Conservation (phyloP, 306 rosid species). For the Quercus bicolor region DNA sequence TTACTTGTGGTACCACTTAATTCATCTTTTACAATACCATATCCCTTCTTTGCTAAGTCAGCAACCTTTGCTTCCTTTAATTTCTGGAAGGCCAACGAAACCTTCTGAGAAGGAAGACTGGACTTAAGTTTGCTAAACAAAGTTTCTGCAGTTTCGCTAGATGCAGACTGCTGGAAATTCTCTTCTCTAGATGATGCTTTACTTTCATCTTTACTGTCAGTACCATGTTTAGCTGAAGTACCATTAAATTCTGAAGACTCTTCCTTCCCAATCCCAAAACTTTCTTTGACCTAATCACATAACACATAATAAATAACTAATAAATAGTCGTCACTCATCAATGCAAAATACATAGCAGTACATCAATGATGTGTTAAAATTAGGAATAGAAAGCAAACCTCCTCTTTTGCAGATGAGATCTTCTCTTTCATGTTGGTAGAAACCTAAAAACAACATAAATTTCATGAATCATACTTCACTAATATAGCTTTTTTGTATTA, state of each 20-base stretch:
- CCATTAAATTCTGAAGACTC: slow-evolving; percentile 49
- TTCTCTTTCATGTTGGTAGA: slow-evolving; percentile 80
- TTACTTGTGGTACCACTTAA: slow-evolving; percentile 52
- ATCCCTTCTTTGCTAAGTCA: slow-evolving; percentile 73
- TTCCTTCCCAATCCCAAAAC: slow-evolving; percentile 65
- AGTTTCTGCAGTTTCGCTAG: slow-evolving; percentile 53
- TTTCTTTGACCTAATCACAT: slow-evolving; percentile 66
- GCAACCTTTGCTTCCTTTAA: slow-evolving; percentile 65
- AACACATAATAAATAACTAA: slow-evolving; percentile 16
- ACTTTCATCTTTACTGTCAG: slow-evolving; percentile 42
- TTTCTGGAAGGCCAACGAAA: slow-evolving; percentile 62
- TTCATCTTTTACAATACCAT: slow-evolving; percentile 76
- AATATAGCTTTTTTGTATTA: neutral
- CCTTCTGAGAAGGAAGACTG: slow-evolving; percentile 50
- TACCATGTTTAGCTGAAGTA: slow-evolving; percentile 44
- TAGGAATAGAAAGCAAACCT: slow-evolving; percentile 46
- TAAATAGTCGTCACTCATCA: neutral
- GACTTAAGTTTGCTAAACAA: slow-evolving; percentile 71
- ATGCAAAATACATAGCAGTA: neutral
- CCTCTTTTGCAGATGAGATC: slow-evolving; percentile 78
- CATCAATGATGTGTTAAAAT: slow-evolving; percentile 5
- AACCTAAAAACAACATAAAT: slow-evolving; percentile 45
- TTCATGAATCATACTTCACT: neutral
- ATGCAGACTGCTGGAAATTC: slow-evolving; percentile 35
- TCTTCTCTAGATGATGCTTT: slow-evolving; percentile 44